Conservation (phyloP, 169 alveolate genomes). For the Cryptosporidium tyzzeri region DNA sequence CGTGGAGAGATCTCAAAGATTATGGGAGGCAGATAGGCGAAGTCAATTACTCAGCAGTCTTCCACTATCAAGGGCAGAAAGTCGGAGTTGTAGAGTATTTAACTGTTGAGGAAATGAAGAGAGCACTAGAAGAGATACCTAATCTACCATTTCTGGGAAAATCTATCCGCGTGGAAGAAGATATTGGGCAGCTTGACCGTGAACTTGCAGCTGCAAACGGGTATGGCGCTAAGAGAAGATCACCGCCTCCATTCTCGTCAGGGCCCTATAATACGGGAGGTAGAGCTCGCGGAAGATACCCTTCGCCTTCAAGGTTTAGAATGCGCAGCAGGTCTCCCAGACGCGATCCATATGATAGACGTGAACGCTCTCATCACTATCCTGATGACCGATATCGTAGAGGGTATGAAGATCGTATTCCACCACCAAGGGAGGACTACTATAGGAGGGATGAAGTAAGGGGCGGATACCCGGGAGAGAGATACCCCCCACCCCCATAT, state of each 20-base stretch:
- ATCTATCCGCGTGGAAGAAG: slow-evolving; percentile 67
- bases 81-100: slow-evolving; percentile 86
- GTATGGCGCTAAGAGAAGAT: slow-evolving; percentile 64
- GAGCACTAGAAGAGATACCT: slow-evolving; percentile 81
- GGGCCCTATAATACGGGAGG: slow-evolving; percentile 52
- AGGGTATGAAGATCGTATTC: slow-evolving; percentile 73
- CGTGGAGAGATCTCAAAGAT: slow-evolving; percentile 89
- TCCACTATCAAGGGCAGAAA: slow-evolving; percentile 81
- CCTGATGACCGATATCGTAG: slow-evolving; percentile 69
- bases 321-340: slow-evolving; percentile 72
- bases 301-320: slow-evolving; percentile 65
- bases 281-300: slow-evolving; percentile 52
- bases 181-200: slow-evolving; percentile 67
- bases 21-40: slow-evolving; percentile 89
- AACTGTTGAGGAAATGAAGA: slow-evolving; percentile 81
- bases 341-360: slow-evolving; percentile 65
- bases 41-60: slow-evolving; percentile 85
- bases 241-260: slow-evolving; percentile 72
- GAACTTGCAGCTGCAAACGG: slow-evolving; percentile 76
- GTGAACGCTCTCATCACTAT: slow-evolving; percentile 53
- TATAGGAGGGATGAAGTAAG: slow-evolving; percentile 62
- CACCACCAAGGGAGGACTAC: slow-evolving; percentile 68
- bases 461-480: slow-evolving; percentile 58
- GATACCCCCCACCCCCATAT: slow-evolving; percentile 61
- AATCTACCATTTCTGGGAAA: slow-evolving; percentile 67